phyloP scores from a whole-genome alignment of 768 basidiomycete species.

The Mycena metata region DNA sequence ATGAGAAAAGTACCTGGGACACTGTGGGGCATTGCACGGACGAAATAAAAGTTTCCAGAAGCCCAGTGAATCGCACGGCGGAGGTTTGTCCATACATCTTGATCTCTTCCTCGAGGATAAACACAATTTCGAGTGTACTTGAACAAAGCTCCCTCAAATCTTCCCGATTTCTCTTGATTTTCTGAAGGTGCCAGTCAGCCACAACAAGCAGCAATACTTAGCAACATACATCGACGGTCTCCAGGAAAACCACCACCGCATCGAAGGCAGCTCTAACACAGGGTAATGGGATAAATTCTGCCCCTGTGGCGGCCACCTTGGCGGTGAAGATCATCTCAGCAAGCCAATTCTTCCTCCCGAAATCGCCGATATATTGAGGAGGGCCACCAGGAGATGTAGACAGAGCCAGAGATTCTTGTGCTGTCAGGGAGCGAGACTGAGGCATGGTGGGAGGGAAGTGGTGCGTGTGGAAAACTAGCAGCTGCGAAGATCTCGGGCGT shows the following conservation, averaged over 20 bases:
- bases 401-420: background rate
- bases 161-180: conserved; percentile 20
- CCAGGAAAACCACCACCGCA: conserved; percentile 6
- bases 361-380: background rate
- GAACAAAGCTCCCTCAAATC: conserved; percentile 14
- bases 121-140: background rate
- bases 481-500: no score
- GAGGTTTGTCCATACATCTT: background rate
- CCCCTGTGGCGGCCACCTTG: background rate
- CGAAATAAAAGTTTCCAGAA: background rate
- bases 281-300: conserved; percentile 13
- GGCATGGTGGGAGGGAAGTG: no score
- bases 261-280: background rate
- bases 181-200: background rate
- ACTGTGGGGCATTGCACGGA: background rate
- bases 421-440: background rate
- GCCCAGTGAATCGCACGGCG: background rate
- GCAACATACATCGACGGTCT: conserved; percentile 15
- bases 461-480: no score
- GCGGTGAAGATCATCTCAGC: background rate
- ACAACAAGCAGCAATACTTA: background rate
- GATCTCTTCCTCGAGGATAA: conserved; percentile 2
- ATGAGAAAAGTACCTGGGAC: background rate
- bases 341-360: conserved; percentile 9
- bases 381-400: background rate